A percentile compares a stretch with the other conserved stretches of the same genome.
These are phyloP conservation scores for Rhizopus stolonifer DNA, from an alignment of 371 early-diverging fungal species.

Conservation along the genomic window DNA sequence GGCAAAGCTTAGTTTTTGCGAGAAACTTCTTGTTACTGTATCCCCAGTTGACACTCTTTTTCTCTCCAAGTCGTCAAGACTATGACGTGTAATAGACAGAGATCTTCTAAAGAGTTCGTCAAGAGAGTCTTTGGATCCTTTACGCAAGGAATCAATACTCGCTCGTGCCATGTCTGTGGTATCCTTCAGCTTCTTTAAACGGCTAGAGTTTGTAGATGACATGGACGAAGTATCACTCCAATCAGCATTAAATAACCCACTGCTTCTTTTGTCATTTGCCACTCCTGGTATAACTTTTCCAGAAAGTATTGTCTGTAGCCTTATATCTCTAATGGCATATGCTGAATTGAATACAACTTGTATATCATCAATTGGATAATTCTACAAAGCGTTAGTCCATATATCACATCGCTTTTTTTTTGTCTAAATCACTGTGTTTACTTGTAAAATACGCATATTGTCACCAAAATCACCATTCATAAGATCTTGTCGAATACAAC, in stretches of 20 bases:
- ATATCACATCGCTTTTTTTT: constrained; percentile 4
- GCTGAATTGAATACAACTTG: constrained; percentile 45
- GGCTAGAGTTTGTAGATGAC: constrained; percentile 35
- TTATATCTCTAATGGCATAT: constrained; percentile 37
- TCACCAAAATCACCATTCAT: constrained; percentile 64
- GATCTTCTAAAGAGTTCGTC: constrained; percentile 42
- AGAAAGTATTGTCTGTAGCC: constrained; percentile 28
- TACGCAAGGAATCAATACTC: constrained; percentile 42
- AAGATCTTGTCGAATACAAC: constrained; percentile 60
- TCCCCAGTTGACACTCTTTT: constrained; percentile 43
- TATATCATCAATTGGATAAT: constrained; percentile 55
- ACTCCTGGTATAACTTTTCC: constrained; percentile 42
- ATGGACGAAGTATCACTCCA: constrained; percentile 49
- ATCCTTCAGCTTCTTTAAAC: constrained; percentile 39
- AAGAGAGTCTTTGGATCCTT: constrained; percentile 42
- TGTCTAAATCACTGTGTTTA: constrained; percentile 9
- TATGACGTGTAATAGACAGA: constrained; percentile 16
- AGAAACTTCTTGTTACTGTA: constrained; percentile 29
- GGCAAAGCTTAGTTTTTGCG: constrained; percentile 31
- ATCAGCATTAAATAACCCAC: constrained; percentile 27
- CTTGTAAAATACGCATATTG: constrained; percentile 66
- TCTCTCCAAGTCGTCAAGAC: constrained; percentile 21
- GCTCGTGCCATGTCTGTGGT: constrained; percentile 43
- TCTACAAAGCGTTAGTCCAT: constrained; percentile 15
- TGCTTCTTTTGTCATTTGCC: constrained; percentile 31